Evolutionary conservation across 306 rosid species (phyloP).

Genomic region (Lablab purpureus): DNA sequence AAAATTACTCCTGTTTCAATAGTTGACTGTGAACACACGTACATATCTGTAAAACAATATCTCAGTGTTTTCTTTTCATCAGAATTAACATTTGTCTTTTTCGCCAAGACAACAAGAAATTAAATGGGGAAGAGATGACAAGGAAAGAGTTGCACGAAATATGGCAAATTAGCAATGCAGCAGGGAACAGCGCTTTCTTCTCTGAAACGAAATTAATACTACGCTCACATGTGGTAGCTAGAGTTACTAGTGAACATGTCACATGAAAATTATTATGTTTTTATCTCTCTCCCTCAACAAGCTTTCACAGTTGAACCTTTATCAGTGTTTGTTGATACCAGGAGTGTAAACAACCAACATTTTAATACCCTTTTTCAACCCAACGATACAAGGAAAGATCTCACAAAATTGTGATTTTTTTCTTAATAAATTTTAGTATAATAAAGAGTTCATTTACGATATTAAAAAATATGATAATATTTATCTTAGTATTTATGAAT

Average conservation of each 20-base stretch:
- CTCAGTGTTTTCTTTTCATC: background rate
- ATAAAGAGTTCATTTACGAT: too few species aligned
- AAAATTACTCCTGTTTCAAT: background rate
- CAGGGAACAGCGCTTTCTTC: background rate
- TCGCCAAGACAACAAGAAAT: background rate
- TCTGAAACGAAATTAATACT: background rate
- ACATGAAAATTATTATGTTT: background rate
- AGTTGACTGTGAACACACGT: background rate
- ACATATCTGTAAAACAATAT: background rate
- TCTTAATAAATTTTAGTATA: too few species aligned
- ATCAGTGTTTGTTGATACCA: too few species aligned
- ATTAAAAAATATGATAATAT: too few species aligned
- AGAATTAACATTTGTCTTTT: slow-evolving; percentile 12
- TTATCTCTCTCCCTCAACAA: background rate
- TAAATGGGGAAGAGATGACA: slow-evolving; percentile 16
- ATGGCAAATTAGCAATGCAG: background rate
- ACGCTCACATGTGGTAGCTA: background rate
- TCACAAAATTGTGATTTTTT: too few species aligned
- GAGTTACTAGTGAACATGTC: background rate
- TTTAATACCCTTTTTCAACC: too few species aligned
- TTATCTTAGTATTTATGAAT: background rate
- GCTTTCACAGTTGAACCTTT: background rate
- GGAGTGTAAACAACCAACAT: too few species aligned
- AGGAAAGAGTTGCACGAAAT: slow-evolving; percentile 2
- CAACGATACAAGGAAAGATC: too few species aligned